Percentiles rank a stretch among this genome's conserved stretches.
phyloP scores from a whole-genome alignment of 148 eudicot genomes.

The Rhododendron kiyosumense region DNA sequence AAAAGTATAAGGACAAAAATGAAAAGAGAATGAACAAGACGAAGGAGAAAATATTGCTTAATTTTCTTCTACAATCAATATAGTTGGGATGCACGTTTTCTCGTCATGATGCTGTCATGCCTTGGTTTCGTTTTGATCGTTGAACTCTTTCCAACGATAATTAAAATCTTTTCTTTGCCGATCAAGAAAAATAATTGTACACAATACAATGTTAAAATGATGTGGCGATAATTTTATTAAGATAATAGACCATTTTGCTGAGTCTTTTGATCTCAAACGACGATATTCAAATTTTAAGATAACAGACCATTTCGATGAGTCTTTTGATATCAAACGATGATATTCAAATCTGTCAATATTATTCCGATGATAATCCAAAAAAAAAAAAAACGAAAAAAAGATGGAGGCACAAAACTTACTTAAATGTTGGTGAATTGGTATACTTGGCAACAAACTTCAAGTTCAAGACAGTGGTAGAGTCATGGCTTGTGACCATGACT shows the following conservation, averaged over 20 bases:
- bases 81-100: too few species aligned
- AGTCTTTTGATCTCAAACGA: neutral
- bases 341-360: neutral
- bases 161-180: too few species aligned
- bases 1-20: neutral
- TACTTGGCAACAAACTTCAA: slow-evolving; percentile 71
- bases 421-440: slow-evolving; percentile 62
- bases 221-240: neutral
- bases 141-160: too few species aligned
- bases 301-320: neutral
- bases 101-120: too few species aligned
- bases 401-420: slow-evolving; percentile 31
- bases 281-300: neutral
- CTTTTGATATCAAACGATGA: neutral
- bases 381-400: neutral
- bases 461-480: slow-evolving; percentile 50
- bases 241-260: neutral
- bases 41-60: neutral
- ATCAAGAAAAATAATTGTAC: neutral
- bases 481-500: slow-evolving; percentile 66
- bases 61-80: neutral
- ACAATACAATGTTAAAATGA: neutral
- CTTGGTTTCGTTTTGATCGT: too few species aligned
- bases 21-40: neutral
- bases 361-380: neutral